Evolutionary conservation across 2,329 filamentous ascomycete species (phyloP), one percentile per base, ranked within the genome.

Genomic region (Ceratocystis cacaofunesta): DNA sequence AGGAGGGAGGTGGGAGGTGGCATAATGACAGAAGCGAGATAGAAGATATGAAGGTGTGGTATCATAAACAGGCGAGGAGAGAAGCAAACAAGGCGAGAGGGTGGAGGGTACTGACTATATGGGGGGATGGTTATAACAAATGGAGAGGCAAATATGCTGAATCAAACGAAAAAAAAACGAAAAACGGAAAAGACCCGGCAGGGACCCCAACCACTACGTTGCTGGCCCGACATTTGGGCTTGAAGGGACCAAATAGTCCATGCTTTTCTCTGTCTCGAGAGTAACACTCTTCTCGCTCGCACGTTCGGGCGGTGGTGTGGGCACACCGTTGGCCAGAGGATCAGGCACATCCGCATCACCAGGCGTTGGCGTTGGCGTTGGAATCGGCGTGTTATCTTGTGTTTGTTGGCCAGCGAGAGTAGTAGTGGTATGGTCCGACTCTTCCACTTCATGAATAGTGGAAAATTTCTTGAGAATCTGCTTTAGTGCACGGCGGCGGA

Each of bases 381-480:
- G 28, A 3, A 65, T 28, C 15, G 64, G 64, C 2, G 64, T 65
- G 57, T 48, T 41, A 15, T 65, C 64, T 5, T 41, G 57, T 15
- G 64, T 61, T 32, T 58, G 58, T 19, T 25, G 61, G n/a, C 55
- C 60, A 17, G 17, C n/a, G n/a, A 41, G 3, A 5, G 36, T 41
- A 41, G 55, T 46, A 12, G 63, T 15, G n/a, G 62, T 17, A 19
- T 48, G 41, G 17, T 64, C 62, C 5, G 19, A 46, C 32, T 60
- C 62, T 15, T 63, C 57, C 12, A 62, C 89, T 72, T 92, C 89
- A 0, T 82, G 83, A 36, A 94, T 95, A 0, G 90, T 90, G 3
- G 88, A 83, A 72, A 90, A 92, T 72, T 90, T 90, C 72, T 87
- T 89, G 12, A 95, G 78, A 0, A 95, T 90, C 71, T 92, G 87